Conservation (phyloP, 345 rosid species). For the Trapa bicornis region DNA sequence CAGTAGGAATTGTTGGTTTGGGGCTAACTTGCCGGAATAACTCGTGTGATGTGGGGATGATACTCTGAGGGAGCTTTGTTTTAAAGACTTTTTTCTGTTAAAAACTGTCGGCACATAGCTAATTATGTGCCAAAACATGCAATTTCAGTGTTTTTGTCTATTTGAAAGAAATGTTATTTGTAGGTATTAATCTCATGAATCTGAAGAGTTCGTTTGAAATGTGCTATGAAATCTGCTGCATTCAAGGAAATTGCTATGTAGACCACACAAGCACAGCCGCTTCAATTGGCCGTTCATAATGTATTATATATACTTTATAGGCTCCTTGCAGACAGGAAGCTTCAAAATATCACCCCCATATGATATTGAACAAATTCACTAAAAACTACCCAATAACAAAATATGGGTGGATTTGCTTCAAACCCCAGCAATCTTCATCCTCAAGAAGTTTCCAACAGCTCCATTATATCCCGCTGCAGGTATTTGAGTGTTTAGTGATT, state of each 20-base stretch:
- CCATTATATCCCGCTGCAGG: constrained; percentile 12
- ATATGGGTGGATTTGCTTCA: background rate
- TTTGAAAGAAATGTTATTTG: background rate
- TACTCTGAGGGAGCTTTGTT: background rate
- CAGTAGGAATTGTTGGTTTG: background rate
- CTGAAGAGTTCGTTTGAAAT: background rate
- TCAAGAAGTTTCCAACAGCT: constrained; percentile 12
- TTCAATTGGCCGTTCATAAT: background rate
- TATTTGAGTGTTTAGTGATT: background rate
- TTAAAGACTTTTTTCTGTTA: no score
- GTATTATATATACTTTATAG: no score
- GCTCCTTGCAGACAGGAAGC: background rate
- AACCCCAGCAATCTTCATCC: background rate
- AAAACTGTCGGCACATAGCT: background rate
- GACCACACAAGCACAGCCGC: background rate
- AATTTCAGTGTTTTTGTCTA: background rate
- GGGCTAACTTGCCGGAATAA: background rate
- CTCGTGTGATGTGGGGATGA: background rate
- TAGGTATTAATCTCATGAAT: no score
- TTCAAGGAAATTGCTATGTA: background rate
- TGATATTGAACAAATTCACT: background rate
- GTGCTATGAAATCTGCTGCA: background rate
- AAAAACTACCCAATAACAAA: background rate
- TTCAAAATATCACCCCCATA: background rate
- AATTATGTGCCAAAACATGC: background rate